Evolutionary conservation across 2,329 filamentous ascomycete genomes (phyloP).

Genomic region (Chalaropsis ovoidea): DNA sequence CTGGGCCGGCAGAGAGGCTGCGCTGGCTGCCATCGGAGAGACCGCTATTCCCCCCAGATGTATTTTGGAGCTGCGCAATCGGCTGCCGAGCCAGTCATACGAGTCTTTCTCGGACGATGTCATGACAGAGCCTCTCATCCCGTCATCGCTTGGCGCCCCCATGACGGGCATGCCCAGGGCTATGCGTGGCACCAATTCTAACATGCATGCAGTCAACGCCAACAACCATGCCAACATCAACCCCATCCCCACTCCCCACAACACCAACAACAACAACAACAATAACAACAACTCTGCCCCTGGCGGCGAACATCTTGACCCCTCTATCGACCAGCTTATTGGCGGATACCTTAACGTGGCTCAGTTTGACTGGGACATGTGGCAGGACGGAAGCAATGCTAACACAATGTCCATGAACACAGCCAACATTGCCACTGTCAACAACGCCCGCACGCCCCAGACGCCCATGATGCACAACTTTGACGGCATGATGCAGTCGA

Average conservation of each 20-base stretch:
- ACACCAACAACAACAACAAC: neutral
- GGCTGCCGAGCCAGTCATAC: constrained; percentile 34
- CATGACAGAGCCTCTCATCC: constrained; percentile 20
- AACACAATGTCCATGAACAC: constrained; percentile 10
- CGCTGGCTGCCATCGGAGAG: constrained; percentile 34
- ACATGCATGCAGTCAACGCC: neutral
- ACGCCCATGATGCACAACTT: constrained; percentile 13
- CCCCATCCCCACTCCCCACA: too few species aligned
- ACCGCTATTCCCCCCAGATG: constrained; percentile 38
- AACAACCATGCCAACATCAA: constrained; percentile 10
- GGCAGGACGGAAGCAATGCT: constrained; percentile 28
- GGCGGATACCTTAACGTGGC: constrained; percentile 38
- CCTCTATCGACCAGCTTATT: constrained; percentile 38
- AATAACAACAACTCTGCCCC: neutral
- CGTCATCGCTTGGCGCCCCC: constrained; percentile 21
- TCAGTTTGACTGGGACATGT: constrained; percentile 41
- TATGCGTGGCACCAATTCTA: neutral
- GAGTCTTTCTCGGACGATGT: constrained; percentile 29
- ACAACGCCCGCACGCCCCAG: constrained; percentile 9
- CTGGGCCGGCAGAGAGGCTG: constrained; percentile 43
- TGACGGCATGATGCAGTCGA: constrained; percentile 14
- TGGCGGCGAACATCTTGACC: constrained; percentile 21
- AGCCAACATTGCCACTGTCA: neutral
- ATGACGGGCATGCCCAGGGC: constrained; percentile 25
- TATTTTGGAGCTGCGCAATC: constrained; percentile 38